phyloP scores from a whole-genome alignment of 305 asterid genomes.

The Fraxinus sp. region DNA sequence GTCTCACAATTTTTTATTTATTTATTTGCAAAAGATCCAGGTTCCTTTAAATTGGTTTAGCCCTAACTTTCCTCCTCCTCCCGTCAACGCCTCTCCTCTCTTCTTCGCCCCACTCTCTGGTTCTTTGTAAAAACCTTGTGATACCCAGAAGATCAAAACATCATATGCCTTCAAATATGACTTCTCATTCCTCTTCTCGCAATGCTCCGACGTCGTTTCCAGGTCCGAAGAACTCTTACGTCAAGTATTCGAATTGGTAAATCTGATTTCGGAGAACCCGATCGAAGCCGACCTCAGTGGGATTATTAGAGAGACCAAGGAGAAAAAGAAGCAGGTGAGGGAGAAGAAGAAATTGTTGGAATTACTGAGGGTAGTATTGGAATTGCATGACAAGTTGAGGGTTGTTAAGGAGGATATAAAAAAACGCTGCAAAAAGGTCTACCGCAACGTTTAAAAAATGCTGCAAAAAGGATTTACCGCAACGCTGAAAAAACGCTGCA shows the following conservation, averaged over 20 bases:
- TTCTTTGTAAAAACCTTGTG: too few relatives aligned
- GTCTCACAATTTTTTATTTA: too few relatives aligned
- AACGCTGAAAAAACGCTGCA: too few relatives aligned
- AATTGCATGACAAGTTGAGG: conserved; percentile 43
- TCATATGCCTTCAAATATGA: conserved; percentile 19
- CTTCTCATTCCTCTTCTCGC: conserved; percentile 72
- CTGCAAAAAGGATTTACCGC: too few relatives aligned
- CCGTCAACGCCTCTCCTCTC: too few relatives aligned
- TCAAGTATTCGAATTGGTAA: conserved; percentile 43
- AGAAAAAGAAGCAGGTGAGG: conserved; percentile 60
- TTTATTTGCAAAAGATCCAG: too few relatives aligned
- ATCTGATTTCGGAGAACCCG: conserved; percentile 59
- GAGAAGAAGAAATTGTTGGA: conserved; percentile 67
- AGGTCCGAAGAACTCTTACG: conserved; percentile 49
- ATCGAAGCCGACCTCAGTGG: conserved; percentile 52
- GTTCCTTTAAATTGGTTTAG: too few relatives aligned
- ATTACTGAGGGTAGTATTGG: conserved; percentile 57
- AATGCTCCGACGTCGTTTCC: conserved; percentile 61
- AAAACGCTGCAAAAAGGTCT: not conserved
- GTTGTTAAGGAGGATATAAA: conserved; percentile 48
- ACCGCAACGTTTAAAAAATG: too few relatives aligned
- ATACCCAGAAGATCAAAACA: too few relatives aligned
- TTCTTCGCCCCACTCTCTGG: too few relatives aligned
- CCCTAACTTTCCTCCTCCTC: too few relatives aligned
- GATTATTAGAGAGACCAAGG: conserved; percentile 51